Conservation (phyloP, 768 basidiomycete species). For the Gymnopilus dilepis region DNA sequence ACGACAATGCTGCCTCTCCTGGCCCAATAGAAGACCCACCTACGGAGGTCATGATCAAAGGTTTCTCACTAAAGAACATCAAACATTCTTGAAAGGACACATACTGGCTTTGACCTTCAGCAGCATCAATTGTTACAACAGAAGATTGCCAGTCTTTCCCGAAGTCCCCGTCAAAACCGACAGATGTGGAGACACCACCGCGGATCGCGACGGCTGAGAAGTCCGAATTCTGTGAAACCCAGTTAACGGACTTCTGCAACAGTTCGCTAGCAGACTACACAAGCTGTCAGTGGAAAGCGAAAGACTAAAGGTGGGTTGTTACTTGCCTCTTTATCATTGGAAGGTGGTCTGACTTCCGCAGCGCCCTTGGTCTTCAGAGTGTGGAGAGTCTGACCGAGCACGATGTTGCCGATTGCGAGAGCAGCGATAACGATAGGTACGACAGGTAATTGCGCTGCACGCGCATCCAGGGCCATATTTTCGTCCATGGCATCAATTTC, state of each 20-base stretch:
- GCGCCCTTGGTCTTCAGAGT: not conserved
- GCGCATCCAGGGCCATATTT: not conserved
- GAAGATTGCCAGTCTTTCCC: constrained; percentile 9
- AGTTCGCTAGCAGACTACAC: not conserved
- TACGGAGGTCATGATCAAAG: not conserved
- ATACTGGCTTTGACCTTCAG: constrained; percentile 3
- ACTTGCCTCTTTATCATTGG: not conserved
- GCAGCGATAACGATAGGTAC: not conserved
- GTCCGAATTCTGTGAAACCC: not conserved
- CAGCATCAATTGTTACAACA: not conserved
- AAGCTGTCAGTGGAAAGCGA: too few relatives aligned
- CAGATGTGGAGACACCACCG: not conserved
- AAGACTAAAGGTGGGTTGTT: not conserved
- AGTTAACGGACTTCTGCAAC: constrained; percentile 1
- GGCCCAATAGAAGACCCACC: not conserved
- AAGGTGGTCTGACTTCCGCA: not conserved
- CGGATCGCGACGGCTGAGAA: constrained; percentile 2
- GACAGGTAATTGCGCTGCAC: not conserved
- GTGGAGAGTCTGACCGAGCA: not conserved
- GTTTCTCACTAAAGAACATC: not conserved
- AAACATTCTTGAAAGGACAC: not conserved
- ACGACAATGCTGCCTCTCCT: not conserved
- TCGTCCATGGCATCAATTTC: not conserved
- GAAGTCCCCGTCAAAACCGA: not conserved
- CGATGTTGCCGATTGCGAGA: not conserved